Conservation (phyloP, 2,329 filamentous ascomycete species). For the Sporothrix mexicana region DNA sequence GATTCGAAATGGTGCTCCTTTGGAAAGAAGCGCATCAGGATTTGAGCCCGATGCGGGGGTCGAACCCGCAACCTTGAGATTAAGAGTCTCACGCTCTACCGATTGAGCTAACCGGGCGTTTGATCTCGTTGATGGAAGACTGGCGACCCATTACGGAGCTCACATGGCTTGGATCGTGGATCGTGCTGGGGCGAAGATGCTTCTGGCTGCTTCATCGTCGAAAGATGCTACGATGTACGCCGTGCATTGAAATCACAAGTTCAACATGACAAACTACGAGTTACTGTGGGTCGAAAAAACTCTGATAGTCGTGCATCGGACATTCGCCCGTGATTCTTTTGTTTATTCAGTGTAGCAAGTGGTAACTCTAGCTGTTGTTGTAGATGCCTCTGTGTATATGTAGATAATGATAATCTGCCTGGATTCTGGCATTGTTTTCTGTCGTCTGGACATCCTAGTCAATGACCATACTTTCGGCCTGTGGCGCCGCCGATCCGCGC, state of each 20-base stretch:
- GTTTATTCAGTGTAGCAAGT: neutral
- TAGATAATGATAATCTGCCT: neutral
- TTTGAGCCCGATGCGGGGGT: constrained; percentile 57
- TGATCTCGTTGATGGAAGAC: constrained; percentile 35
- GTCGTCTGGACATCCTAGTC: constrained; percentile 17
- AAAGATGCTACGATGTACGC: too few species aligned
- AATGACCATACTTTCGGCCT: constrained; percentile 31
- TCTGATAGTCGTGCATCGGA: neutral
- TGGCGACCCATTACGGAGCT: too few species aligned
- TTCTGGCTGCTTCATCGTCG: too few species aligned
- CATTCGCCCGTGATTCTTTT: neutral
- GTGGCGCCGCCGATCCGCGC: neutral
- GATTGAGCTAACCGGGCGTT: constrained; percentile 68
- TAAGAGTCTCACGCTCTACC: constrained; percentile 77
- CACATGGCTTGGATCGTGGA: too few species aligned
- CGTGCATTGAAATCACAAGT: too few species aligned
- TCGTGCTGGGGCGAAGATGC: too few species aligned
- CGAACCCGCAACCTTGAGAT: constrained; percentile 48
- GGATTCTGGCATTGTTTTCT: neutral
- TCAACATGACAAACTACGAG: too few species aligned
- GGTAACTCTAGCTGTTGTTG: too few species aligned
- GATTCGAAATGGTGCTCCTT: too few species aligned
- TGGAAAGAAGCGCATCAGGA: constrained; percentile 45
- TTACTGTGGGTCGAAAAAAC: too few species aligned
- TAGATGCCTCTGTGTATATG: neutral